Base-by-base conservation (phyloP, 495 filamentous ascomycete species). In the Hyaloscypha finlandica region DNA sequence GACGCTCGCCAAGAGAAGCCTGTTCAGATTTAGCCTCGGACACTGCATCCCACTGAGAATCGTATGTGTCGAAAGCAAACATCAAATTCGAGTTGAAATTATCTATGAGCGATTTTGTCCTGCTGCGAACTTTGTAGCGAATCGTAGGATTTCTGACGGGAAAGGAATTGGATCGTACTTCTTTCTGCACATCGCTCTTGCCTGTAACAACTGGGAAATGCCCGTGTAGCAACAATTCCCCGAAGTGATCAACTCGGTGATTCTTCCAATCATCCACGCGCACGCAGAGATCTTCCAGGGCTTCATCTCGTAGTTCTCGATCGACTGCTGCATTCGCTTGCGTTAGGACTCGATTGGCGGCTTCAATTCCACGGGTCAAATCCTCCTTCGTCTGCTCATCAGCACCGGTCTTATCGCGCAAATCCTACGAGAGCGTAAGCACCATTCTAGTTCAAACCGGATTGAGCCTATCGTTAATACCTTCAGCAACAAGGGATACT, bases 191-290 rank as follows among this genome's bases (percentile, higher is more conserved):
- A 64, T 94, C 91, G 73, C 85, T 93, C 68, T 86, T 88, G 73
- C 93, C 92, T 66, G 97, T 98, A 22, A 97, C 81, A 20, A 99
- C 95, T 4, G 92, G 90, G 76, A 97, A 97, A 37, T 92, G 91
- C n/a, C 95, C 95, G 71, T 94, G 90, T 2, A 97, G 83, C 19
- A 99, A 80, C 33, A 99, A 79, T 48, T 92, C 90, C 20, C 95
- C 95, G 75, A 99, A 98, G 25, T 90, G 86, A 52, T 97, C 91
- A 32, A 97, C 87, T 48, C 88, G 87, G 74, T 98, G 90, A 35
- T 92, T 88, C 75, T 97, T 98, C 95, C 95, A 99, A 75, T 99
- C 95, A 73, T 98, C 95, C 1, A 99, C 95, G n/a, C 93, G 84
- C 45, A 80, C 77, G 63, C 87, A 86, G 19, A 99, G 81, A 57